phyloP scores from a whole-genome alignment of 139 green algal species.

The Mychonastes homosphaera region DNA sequence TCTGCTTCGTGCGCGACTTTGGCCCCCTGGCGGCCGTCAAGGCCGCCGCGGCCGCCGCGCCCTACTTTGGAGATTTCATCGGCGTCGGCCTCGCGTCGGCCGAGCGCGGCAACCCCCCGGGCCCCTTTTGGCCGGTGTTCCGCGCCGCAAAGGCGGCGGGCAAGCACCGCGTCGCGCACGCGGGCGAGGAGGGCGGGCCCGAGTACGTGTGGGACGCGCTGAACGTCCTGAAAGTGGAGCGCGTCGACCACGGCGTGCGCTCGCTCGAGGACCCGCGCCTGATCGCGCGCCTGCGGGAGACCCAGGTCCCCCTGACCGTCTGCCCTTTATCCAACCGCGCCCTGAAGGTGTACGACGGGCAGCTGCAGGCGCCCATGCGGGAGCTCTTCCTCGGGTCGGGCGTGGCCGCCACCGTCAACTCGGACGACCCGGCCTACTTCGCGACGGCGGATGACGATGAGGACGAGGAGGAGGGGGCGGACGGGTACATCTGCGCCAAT shows the following conservation, averaged over 20 bases:
- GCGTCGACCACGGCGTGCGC: slow-evolving; percentile 59
- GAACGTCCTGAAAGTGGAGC: slow-evolving; percentile 25
- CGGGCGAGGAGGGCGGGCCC: slow-evolving; percentile 44
- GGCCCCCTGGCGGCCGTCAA: slow-evolving; percentile 15
- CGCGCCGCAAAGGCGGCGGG: slow-evolving; percentile 14
- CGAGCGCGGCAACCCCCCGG: slow-evolving; percentile 26
- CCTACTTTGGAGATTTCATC: slow-evolving; percentile 25
- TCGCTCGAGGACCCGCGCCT: slow-evolving; percentile 48
- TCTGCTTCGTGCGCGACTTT: slow-evolving; percentile 39
- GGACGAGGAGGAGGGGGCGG: neutral
- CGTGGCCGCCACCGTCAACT: slow-evolving; percentile 41
- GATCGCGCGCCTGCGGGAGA: slow-evolving; percentile 22
- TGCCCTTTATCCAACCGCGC: slow-evolving; percentile 59
- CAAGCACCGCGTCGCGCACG: slow-evolving; percentile 31
- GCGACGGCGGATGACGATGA: slow-evolving; percentile 6
- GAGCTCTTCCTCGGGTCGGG: slow-evolving; percentile 17
- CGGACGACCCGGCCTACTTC: slow-evolving; percentile 58
- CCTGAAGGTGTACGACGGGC: slow-evolving; percentile 39
- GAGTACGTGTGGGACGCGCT: slow-evolving; percentile 44
- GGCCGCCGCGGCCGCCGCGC: slow-evolving; percentile 8
- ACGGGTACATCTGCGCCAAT: slow-evolving; percentile 36
- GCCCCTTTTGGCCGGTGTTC: slow-evolving; percentile 21
- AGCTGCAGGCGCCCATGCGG: slow-evolving; percentile 19
- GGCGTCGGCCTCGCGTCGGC: slow-evolving; percentile 42
- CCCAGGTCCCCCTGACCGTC: slow-evolving; percentile 41